Percentiles rank a stretch among this genome's conserved stretches.
phyloP scores from a whole-genome alignment of 225 moss, liverwort and hornwort genomes.

The Marchantia paleacea region DNA sequence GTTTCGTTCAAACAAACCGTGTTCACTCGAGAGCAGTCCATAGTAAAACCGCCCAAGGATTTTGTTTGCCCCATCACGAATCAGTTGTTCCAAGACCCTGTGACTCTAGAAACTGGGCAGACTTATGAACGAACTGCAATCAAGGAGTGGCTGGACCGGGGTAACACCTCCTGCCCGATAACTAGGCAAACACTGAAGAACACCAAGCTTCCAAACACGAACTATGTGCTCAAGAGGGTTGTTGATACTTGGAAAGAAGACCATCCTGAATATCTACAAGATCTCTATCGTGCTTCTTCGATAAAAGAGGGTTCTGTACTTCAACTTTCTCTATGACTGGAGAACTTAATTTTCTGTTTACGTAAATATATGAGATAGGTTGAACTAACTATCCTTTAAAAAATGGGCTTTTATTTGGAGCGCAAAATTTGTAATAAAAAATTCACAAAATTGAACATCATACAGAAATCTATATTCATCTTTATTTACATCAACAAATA shows the following conservation, averaged over 20 bases:
- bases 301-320: slow-evolving; percentile 5
- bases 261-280: slow-evolving; percentile 34
- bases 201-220: slow-evolving; percentile 41
- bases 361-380: too few species aligned
- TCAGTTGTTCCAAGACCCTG: slow-evolving; percentile 50
- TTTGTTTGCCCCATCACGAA: slow-evolving; percentile 56
- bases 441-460: too few species aligned
- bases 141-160: slow-evolving; percentile 55
- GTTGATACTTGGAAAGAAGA: slow-evolving; percentile 60
- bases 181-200: slow-evolving; percentile 48
- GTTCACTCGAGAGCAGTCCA: slow-evolving; percentile 28
- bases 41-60: slow-evolving; percentile 40
- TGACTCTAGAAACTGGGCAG: slow-evolving; percentile 60
- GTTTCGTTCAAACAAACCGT: slow-evolving; percentile 14
- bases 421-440: too few species aligned
- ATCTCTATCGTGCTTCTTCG: slow-evolving; percentile 19
- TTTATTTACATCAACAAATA: too few species aligned
- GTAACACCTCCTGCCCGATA: slow-evolving; percentile 50
- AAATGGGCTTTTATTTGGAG: too few species aligned
- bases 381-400: too few species aligned
- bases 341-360: too few species aligned
- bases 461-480: too few species aligned
- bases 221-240: slow-evolving; percentile 49
- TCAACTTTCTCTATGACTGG: too few species aligned
- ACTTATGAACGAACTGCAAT: slow-evolving; percentile 55